phyloP scores from a whole-genome alignment of 129 eudicot species.

The Lactuca sativa region DNA sequence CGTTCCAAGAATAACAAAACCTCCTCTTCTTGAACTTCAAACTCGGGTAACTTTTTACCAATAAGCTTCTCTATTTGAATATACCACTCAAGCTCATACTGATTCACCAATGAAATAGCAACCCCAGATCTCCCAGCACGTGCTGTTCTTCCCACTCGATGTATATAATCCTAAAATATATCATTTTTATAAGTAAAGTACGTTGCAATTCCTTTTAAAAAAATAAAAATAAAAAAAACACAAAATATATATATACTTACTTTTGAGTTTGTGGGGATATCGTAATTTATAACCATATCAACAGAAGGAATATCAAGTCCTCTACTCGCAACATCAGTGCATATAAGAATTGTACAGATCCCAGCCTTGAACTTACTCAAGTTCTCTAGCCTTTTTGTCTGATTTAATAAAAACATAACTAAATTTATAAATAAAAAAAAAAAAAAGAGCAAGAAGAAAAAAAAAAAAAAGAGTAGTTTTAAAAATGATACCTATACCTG shows the following conservation, averaged over 20 bases:
- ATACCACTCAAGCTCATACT: too few relatives aligned
- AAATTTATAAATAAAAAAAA: background rate
- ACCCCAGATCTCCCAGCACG: background rate
- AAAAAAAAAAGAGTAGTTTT: background rate
- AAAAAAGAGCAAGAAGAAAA: background rate
- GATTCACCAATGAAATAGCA: too few relatives aligned
- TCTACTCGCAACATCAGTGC: constrained; percentile 97
- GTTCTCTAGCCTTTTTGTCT: constrained; percentile 85
- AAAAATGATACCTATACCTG: constrained; percentile 45
- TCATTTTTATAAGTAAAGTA: background rate
- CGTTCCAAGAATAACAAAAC: background rate
- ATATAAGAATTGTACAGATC: constrained; percentile 74
- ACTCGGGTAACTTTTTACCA: background rate
- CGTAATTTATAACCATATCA: constrained; percentile 90
- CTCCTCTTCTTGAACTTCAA: background rate
- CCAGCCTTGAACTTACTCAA: constrained; percentile 89
- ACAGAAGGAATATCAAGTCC: constrained; percentile 96
- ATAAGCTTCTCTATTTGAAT: too few relatives aligned
- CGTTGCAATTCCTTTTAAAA: too few relatives aligned
- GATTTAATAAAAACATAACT: background rate
- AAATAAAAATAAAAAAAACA: background rate
- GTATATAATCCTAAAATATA: background rate
- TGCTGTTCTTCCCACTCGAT: constrained; percentile 13
- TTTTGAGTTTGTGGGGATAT: constrained; percentile 91
- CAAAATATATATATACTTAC: constrained; percentile 25